phyloP scores from a whole-genome alignment of 108 stramenopile species.

The Epipyxis sp. region DNA sequence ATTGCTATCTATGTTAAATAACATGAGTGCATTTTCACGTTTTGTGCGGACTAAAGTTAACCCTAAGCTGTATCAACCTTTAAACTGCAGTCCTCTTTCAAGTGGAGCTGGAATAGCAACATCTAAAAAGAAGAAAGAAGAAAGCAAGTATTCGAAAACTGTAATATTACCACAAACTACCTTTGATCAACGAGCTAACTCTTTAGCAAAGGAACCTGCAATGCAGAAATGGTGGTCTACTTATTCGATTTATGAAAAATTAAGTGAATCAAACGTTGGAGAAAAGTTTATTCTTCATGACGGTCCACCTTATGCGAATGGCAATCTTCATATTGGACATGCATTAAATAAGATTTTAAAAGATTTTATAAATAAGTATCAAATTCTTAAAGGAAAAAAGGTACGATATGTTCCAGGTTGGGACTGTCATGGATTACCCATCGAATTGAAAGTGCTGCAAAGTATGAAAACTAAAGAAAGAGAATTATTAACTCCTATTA shows the following conservation, averaged over 20 bases:
- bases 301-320: slow-evolving; percentile 99
- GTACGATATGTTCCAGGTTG: slow-evolving; percentile 98
- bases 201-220: slow-evolving; percentile 82
- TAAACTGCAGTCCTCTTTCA: too few species aligned
- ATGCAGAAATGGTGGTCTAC: slow-evolving; percentile 79
- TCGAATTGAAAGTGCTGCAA: slow-evolving; percentile 97
- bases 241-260: slow-evolving; percentile 76
- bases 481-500: slow-evolving; percentile 64
- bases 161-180: not conserved
- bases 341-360: slow-evolving; percentile 97
- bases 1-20: too few species aligned
- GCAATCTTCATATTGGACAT: slow-evolving; percentile 95
- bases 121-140: not conserved
- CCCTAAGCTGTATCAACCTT: too few species aligned
- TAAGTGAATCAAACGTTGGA: slow-evolving; percentile 56
- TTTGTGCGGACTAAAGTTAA: too few species aligned
- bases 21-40: too few species aligned
- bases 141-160: not conserved
- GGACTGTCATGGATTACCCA: slow-evolving; percentile 99
- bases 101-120: not conserved
- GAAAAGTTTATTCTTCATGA: slow-evolving; percentile 89
- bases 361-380: slow-evolving; percentile 95
- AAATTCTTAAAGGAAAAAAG: slow-evolving; percentile 83
- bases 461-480: slow-evolving; percentile 75
- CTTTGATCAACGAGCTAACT: slow-evolving; percentile 80